phyloP scores from a whole-genome alignment of 1,284 basidiomycete species.

The Apiotrichum veenhuisii region DNA sequence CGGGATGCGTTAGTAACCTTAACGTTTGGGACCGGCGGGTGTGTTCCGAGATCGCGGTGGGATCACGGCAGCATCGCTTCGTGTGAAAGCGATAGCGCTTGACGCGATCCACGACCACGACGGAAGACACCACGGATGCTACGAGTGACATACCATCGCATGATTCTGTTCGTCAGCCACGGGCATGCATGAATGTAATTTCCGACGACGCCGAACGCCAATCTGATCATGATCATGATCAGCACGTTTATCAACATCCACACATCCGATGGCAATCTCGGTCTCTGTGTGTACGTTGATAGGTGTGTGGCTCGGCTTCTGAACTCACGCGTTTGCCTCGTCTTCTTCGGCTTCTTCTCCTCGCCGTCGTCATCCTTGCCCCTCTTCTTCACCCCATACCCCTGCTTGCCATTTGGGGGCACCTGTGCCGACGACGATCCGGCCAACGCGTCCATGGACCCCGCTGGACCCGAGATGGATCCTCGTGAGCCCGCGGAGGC shows the following conservation, averaged over 20 bases:
- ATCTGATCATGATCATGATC: background rate
- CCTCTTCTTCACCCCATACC: conserved; percentile 4
- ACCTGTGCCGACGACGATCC: background rate
- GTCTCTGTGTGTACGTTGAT: no score
- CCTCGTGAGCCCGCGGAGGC: background rate
- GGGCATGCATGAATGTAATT: no score
- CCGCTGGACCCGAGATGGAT: background rate
- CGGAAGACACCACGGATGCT: background rate
- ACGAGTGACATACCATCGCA: conserved; percentile 40
- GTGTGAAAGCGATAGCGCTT: background rate
- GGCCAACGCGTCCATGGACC: background rate
- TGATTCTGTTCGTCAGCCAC: conserved; percentile 26
- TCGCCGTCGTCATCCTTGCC: conserved; percentile 6
- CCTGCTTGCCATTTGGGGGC: background rate
- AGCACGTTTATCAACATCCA: conserved; percentile 27
- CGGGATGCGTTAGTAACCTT: conserved; percentile 6
- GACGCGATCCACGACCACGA: background rate
- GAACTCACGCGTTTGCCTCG: conserved; percentile 46
- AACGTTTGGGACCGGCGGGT: background rate
- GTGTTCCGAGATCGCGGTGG: background rate
- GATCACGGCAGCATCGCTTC: no score
- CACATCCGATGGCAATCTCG: conserved; percentile 34
- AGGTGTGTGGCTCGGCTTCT: no score
- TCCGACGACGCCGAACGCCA: background rate
- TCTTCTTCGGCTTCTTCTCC: conserved; percentile 37